Conservation (phyloP, 148 eudicot species). For the Vaccinium vitisidaea region DNA sequence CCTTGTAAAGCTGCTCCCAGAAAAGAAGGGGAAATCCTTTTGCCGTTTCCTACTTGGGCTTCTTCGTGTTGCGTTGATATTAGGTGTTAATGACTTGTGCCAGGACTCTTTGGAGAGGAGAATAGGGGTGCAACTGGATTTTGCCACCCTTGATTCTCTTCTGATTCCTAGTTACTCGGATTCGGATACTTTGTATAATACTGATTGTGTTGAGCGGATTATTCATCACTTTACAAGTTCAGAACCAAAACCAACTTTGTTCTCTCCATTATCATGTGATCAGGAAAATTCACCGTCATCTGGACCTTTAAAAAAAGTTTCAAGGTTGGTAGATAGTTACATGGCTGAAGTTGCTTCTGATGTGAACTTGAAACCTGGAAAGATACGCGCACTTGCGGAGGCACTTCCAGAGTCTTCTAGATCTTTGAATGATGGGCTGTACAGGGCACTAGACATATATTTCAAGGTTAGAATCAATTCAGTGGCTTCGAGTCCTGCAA, state of each 20-base stretch:
- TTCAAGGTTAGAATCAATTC: slow-evolving; percentile 61
- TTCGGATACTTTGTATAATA: slow-evolving; percentile 75
- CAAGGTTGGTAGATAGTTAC: slow-evolving; percentile 73
- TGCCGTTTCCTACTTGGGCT: slow-evolving; percentile 82
- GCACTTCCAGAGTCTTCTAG: slow-evolving; percentile 86
- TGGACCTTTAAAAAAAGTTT: slow-evolving; percentile 64
- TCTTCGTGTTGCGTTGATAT: slow-evolving; percentile 77
- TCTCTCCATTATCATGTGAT: slow-evolving; percentile 56
- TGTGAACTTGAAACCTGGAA: slow-evolving; percentile 78
- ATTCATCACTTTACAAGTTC: slow-evolving; percentile 57
- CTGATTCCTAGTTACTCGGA: slow-evolving; percentile 83
- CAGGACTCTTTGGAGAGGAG: slow-evolving; percentile 70
- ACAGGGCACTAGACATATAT: slow-evolving; percentile 86
- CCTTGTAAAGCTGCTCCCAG: slow-evolving; percentile 67
- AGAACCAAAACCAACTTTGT: slow-evolving; percentile 32
- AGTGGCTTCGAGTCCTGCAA: background rate
- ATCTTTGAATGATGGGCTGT: slow-evolving; percentile 86
- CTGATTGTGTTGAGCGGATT: slow-evolving; percentile 78
- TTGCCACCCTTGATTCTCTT: slow-evolving; percentile 72
- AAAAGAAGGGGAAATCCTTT: slow-evolving; percentile 72
- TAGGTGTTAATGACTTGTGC: slow-evolving; percentile 62
- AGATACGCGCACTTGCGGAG: slow-evolving; percentile 66
- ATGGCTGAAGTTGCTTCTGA: slow-evolving; percentile 96
- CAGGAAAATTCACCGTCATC: slow-evolving; percentile 53
- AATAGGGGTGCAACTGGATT: slow-evolving; percentile 80